Evolutionary conservation across 345 rosid genomes (phyloP).

Genomic region (Lepidium africanum): DNA sequence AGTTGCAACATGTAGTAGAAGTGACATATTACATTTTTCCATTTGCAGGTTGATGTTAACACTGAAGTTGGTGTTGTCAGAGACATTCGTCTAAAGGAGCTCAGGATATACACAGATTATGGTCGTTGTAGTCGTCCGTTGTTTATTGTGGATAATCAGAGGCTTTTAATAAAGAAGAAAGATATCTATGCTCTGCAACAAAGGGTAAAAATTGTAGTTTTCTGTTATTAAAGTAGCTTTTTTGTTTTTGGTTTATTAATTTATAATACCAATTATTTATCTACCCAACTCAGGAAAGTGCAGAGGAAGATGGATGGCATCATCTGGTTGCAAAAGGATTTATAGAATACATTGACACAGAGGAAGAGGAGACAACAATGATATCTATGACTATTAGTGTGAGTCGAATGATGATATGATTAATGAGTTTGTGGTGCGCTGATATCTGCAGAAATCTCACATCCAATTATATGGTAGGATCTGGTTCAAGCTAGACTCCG

Average conservation of each 20-base stretch:
- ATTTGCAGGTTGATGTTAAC: constrained; percentile 81
- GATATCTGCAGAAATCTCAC: constrained; percentile 1
- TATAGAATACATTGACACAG: constrained; percentile 92
- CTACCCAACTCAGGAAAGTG: constrained; percentile 50
- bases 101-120: constrained; percentile 90
- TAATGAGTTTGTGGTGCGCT: background rate
- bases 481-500: constrained; percentile 76
- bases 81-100: constrained; percentile 83
- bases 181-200: constrained; percentile 81
- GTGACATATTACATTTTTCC: constrained; percentile 1
- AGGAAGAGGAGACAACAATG: constrained; percentile 99
- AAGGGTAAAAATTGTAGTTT: constrained; percentile 44
- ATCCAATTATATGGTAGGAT: constrained; percentile 46
- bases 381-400: constrained; percentile 98
- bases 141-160: constrained; percentile 91
- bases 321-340: constrained; percentile 83
- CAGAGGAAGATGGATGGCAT: constrained; percentile 94
- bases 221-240: background rate
- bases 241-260: background rate
- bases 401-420: constrained; percentile 24
- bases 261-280: background rate
- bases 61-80: constrained; percentile 98
- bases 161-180: constrained; percentile 79
- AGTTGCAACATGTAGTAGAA: background rate
- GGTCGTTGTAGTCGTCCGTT: constrained; percentile 98